Evolutionary conservation across 1,284 basidiomycete species (phyloP), one percentile per base, ranked within the genome.

Genomic region (Sphaerobolus stellatus): DNA sequence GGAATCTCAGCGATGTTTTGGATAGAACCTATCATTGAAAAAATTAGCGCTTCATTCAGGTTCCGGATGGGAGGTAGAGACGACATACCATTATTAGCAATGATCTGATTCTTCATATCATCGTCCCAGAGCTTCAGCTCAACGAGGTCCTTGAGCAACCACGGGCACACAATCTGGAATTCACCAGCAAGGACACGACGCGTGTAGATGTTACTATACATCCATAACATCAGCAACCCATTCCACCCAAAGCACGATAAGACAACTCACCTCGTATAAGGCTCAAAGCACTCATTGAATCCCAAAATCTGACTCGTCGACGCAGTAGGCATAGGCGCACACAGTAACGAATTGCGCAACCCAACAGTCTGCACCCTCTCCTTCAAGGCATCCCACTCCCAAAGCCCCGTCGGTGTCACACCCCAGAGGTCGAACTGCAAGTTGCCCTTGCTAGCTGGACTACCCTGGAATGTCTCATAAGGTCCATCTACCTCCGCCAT

Each of bases 21-120:
- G 54, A 99, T 82, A 13, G 95, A 98, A 41, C 94, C 52, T 54
- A 31, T 2, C 31, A 33, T 22, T 8, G 13, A 14, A 11, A 20
- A 36, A 50, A 11, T 33, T 40, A 41, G n/a, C 20, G 18, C 27
- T n/a, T 20, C 9, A 16, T n/a, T 28, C 18, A 38, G 29, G 28
- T 14, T 43, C n/a, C 4, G 16, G 4, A n/a, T 13, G 9, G 41
- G 20, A 51, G 44, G 70, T 20, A 20, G n/a, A 6, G 22, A 14
- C 9, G 5, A 48, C 52, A 8, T 25, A 54, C 52, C 96, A 66
- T 94, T 90, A 75, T 97, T 90, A 7, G 97, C 97, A 63, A 99
- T 99, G 74, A 99, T 94, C 79, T 92, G 89, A 76, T 98, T 97
- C 83, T 98, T 98, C 96, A 99, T 99, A 67, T 92, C 85, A 66